Percentiles rank a stretch among this genome's conserved stretches.
These are phyloP conservation scores for Wickerhamiella azymoides DNA, from an alignment of 805 yeast species.

Conservation along the genomic window DNA sequence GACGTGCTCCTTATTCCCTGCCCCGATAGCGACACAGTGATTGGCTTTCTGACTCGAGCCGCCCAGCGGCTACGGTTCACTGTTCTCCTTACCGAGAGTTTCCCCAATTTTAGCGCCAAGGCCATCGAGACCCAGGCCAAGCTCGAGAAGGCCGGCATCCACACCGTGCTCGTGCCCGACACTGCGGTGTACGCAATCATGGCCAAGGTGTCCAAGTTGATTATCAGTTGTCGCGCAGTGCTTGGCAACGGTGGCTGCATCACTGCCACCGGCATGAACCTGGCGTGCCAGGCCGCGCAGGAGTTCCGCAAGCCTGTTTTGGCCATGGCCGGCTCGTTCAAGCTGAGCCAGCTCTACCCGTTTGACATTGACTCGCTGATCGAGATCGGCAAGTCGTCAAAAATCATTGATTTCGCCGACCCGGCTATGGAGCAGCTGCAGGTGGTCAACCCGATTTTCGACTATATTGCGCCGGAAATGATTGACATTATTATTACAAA, in stretches of 20 bases:
- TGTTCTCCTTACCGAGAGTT: constrained; percentile 76
- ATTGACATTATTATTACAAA: constrained; percentile 91
- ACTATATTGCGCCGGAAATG: constrained; percentile 85
- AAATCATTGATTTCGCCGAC: constrained; percentile 65
- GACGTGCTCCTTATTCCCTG: constrained; percentile 68
- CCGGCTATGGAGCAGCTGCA: constrained; percentile 57
- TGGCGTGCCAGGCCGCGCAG: constrained; percentile 91
- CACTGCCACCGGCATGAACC: constrained; percentile 77
- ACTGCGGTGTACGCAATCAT: constrained; percentile 86
- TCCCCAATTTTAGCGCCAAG: constrained; percentile 68
- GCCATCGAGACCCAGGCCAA: constrained; percentile 72
- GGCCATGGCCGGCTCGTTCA: constrained; percentile 87
- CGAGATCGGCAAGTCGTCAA: constrained; percentile 90
- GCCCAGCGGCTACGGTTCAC: constrained; percentile 82
- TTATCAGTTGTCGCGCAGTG: constrained; percentile 82
- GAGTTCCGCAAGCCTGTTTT: constrained; percentile 94
- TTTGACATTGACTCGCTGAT: constrained; percentile 70
- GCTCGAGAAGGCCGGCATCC: constrained; percentile 73
- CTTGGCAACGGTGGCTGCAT: constrained; percentile 94
- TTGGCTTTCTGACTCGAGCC: constrained; percentile 75
- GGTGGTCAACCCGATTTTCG: constrained; percentile 77
- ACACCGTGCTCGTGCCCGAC: constrained; percentile 85
- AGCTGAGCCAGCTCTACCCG: constrained; percentile 85
- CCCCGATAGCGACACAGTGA: constrained; percentile 78
- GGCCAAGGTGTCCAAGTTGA: constrained; percentile 94